These are phyloP conservation scores for Diaporthe longicolla DNA, from an alignment of 2,329 filamentous ascomycete genomes.

Conservation along the genomic window DNA sequence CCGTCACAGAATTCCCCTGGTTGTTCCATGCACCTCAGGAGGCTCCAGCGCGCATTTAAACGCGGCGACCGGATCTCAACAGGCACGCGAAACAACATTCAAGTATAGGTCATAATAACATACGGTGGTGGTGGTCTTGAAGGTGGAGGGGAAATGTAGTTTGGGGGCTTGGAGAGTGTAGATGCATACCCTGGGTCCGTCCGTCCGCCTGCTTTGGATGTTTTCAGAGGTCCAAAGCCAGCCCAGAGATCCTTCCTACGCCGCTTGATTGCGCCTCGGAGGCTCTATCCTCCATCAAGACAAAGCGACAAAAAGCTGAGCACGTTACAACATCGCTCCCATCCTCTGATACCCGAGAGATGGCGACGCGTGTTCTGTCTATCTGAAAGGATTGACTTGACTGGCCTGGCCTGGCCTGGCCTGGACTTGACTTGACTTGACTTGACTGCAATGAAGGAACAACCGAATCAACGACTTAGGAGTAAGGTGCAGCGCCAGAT, in stretches of 20 bases:
- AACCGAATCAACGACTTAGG: constrained; percentile 38
- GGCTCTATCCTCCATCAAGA: constrained; percentile 43
- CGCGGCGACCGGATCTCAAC: constrained; percentile 23
- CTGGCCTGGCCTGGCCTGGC: constrained; percentile 27
- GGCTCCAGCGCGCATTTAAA: constrained; percentile 38
- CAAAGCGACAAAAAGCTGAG: constrained; percentile 34
- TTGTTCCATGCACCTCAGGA: constrained; percentile 31
- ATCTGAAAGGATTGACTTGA: constrained; percentile 39
- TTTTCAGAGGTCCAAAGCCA: constrained; percentile 28
- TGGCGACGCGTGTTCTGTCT: constrained; percentile 40
- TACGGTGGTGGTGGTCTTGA: constrained; percentile 34
- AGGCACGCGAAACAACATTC: constrained; percentile 41
- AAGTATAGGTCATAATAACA: constrained; percentile 35
- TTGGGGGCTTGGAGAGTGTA: constrained; percentile 38
- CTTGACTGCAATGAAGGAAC: constrained; percentile 32
- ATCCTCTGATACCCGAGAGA: constrained; percentile 33
- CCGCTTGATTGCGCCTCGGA: constrained; percentile 38
- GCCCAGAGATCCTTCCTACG: constrained; percentile 41
- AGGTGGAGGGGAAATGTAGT: constrained; percentile 16
- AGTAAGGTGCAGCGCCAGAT: constrained; percentile 31
- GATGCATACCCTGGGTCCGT: constrained; percentile 43
- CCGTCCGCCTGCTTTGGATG: constrained; percentile 17
- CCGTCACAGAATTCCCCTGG: constrained; percentile 26
- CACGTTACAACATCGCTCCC: constrained; percentile 41
- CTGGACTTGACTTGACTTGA: constrained; percentile 23